Percentiles rank a stretch among this genome's conserved stretches.
phyloP scores from a whole-genome alignment of 495 filamentous ascomycete genomes.

The Trypethelium eluteriae region DNA sequence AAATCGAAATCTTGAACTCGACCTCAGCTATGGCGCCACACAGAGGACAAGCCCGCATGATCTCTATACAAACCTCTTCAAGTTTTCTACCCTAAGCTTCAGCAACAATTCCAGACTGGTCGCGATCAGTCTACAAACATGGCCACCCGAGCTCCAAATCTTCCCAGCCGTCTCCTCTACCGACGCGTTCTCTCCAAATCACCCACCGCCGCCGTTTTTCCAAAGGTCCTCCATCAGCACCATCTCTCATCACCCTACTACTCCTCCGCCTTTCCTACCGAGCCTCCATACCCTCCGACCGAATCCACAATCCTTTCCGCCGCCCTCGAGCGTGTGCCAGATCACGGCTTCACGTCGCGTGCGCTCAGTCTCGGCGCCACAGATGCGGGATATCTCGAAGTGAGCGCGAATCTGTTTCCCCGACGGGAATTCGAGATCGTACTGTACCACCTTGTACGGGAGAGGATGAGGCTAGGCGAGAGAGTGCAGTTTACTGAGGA shows the following conservation, averaged over 20 bases:
- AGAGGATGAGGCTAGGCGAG: slow-evolving; percentile 50
- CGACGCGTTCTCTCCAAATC: neutral
- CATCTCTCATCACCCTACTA: slow-evolving; percentile 48
- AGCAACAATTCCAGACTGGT: too few species aligned
- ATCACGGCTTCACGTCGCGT: slow-evolving; percentile 67
- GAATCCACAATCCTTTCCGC: slow-evolving; percentile 74
- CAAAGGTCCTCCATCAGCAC: slow-evolving; percentile 14
- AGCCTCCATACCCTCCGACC: slow-evolving; percentile 58
- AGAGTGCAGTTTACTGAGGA: slow-evolving; percentile 42
- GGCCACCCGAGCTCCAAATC: too few species aligned
- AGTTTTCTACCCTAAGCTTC: too few species aligned
- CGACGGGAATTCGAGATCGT: slow-evolving; percentile 73
- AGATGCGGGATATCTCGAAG: slow-evolving; percentile 77
- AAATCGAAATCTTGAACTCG: too few species aligned
- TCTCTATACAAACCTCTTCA: too few species aligned
- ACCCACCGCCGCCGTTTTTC: slow-evolving; percentile 18
- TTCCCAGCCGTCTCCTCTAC: neutral
- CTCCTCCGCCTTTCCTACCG: slow-evolving; percentile 56
- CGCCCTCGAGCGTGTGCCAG: slow-evolving; percentile 68
- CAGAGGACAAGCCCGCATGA: too few species aligned
- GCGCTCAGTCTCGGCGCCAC: slow-evolving; percentile 70
- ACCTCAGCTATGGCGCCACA: too few species aligned
- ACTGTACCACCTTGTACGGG: slow-evolving; percentile 67
- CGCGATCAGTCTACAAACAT: too few species aligned
- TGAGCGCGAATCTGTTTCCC: slow-evolving; percentile 73